Evolutionary conservation across 176 grass and related monocot species (phyloP).

Genomic region (Themeda triandra): DNA sequence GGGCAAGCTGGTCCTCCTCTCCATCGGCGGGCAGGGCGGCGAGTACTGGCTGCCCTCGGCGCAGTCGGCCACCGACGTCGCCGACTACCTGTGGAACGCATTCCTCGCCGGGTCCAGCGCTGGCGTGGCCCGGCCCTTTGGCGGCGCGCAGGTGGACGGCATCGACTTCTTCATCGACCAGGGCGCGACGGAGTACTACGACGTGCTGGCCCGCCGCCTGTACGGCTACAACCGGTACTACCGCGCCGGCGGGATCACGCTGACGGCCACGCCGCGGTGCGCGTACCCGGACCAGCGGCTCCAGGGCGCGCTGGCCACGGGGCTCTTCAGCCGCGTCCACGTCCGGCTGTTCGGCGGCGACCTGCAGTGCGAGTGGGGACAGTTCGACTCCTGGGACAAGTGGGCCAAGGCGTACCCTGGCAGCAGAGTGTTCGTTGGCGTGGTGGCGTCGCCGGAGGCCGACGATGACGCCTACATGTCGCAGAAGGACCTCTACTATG

Average conservation of each 20-base stretch:
- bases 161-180: neutral
- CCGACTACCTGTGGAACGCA: neutral
- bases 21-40: neutral
- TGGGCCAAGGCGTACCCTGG: slow-evolving; percentile 2
- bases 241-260: neutral
- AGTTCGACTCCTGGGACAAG: neutral
- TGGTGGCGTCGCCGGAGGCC: slow-evolving; percentile 12
- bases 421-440: neutral
- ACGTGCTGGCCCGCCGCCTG: neutral
- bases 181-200: neutral
- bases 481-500: neutral
- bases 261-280: slow-evolving; percentile 44
- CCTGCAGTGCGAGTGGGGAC: neutral
- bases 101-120: neutral
- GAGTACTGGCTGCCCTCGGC: neutral
- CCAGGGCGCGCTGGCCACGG: slow-evolving; percentile 23
- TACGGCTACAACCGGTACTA: neutral
- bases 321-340: slow-evolving; percentile 35
- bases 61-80: neutral
- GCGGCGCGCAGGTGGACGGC: neutral
- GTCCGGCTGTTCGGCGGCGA: neutral
- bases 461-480: neutral
- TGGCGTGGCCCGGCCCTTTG: neutral
- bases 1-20: neutral
- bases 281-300: slow-evolving; percentile 35